Percentiles rank a stretch among this genome's conserved stretches.
Conservation (phyloP, 2,329 filamentous ascomycete species). For the Penicillium sp. region DNA sequence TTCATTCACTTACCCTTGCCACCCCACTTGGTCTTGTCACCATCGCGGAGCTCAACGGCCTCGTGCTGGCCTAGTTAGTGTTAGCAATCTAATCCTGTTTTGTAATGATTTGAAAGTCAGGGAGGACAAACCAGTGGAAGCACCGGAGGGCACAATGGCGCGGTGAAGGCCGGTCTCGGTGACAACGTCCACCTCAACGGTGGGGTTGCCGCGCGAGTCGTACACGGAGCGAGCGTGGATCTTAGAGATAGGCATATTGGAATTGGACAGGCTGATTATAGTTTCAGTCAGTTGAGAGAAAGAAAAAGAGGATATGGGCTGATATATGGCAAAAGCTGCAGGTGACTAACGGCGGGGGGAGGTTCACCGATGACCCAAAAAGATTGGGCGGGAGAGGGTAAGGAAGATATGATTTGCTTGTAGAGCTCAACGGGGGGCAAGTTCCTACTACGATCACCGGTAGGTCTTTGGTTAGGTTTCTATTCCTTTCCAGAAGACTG, state of each 20-base stretch:
- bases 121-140: slow-evolving; percentile 74
- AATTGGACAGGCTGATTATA: slow-evolving; percentile 22
- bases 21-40: slow-evolving; percentile 80
- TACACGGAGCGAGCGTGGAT: slow-evolving; percentile 93
- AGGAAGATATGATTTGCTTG: slow-evolving; percentile 21
- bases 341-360: slow-evolving; percentile 34
- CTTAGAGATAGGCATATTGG: slow-evolving; percentile 84
- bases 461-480: slow-evolving; percentile 2
- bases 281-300: slow-evolving; percentile 27
- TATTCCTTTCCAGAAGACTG: slow-evolving; percentile 8
- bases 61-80: slow-evolving; percentile 71
- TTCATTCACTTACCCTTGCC: slow-evolving; percentile 66
- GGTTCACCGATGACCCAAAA: slow-evolving; percentile 44
- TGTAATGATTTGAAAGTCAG: background rate
- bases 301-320: slow-evolving; percentile 15
- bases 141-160: slow-evolving; percentile 94
- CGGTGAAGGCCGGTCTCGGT: slow-evolving; percentile 96
- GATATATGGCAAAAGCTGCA: slow-evolving; percentile 21
- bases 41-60: slow-evolving; percentile 86
- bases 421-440: slow-evolving; percentile 15
- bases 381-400: slow-evolving; percentile 26
- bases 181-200: slow-evolving; percentile 95
- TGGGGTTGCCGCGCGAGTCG: slow-evolving; percentile 98
- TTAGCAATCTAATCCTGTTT: slow-evolving; percentile 18
- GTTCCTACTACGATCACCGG: slow-evolving; percentile 18